A percentile compares a stretch with the other conserved stretches of the same genome.
phyloP scores from a whole-genome alignment of 2,329 filamentous ascomycete genomes.

The Madurella fahalii region DNA sequence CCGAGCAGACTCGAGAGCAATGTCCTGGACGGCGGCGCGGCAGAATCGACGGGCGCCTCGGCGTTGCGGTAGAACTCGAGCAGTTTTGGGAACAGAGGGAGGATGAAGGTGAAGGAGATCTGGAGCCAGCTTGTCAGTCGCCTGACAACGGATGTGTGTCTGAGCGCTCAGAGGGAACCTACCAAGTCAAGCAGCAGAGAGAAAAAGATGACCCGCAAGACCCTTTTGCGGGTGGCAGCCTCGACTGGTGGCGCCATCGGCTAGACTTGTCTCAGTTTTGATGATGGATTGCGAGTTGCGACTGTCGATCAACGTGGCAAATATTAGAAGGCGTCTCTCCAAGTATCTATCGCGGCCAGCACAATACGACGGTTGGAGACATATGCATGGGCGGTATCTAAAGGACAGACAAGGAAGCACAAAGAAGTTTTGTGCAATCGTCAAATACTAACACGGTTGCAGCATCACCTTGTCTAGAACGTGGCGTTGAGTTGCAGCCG shows the following conservation, averaged over 20 bases:
- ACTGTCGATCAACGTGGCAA: background rate
- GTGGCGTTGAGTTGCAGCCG: background rate
- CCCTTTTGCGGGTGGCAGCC: conserved; percentile 64
- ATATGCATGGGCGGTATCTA: background rate
- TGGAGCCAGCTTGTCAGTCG: conserved; percentile 35
- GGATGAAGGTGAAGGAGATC: conserved; percentile 98
- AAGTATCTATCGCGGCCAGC: conserved; percentile 12
- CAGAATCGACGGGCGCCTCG: conserved; percentile 55
- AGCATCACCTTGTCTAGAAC: background rate
- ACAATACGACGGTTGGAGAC: conserved; percentile 2
- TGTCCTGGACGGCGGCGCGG: conserved; percentile 49
- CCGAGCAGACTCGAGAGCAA: conserved; percentile 74
- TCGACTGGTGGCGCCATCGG: conserved; percentile 44
- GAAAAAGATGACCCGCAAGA: conserved; percentile 81
- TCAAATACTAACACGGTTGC: background rate
- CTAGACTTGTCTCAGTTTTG: background rate
- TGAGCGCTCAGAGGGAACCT: conserved; percentile 31
- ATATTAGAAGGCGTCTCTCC: background rate
- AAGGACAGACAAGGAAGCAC: background rate
- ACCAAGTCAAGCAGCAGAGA: conserved; percentile 89
- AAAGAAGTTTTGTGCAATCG: background rate
- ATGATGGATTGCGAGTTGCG: background rate
- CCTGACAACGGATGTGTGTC: conserved; percentile 3
- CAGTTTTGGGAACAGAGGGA: conserved; percentile 90
- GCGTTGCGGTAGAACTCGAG: conserved; percentile 92